These are phyloP conservation scores for Apiospora hydei DNA, from an alignment of 2,329 filamentous ascomycete species.

Conservation along the genomic window DNA sequence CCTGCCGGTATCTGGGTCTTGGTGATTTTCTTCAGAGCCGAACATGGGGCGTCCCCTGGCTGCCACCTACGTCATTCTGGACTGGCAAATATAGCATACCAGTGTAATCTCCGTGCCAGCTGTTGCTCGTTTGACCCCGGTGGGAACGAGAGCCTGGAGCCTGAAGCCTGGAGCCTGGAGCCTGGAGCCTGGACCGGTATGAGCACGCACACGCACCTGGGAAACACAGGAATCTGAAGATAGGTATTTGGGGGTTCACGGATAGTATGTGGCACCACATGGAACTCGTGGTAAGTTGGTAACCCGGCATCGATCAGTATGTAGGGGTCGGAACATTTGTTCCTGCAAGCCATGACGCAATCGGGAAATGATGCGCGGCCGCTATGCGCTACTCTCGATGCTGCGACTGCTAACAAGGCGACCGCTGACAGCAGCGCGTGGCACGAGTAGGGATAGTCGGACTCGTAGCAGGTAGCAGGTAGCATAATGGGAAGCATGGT, in stretches of 20 bases:
- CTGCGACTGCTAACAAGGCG: background rate
- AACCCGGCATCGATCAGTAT: conserved; percentile 11
- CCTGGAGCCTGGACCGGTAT: background rate
- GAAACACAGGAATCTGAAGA: background rate
- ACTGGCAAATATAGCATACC: conserved; percentile 5
- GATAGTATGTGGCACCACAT: background rate
- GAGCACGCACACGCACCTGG: background rate
- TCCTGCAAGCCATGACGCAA: conserved; percentile 16
- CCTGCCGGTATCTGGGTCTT: background rate
- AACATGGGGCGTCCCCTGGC: conserved; percentile 15
- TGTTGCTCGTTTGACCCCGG: background rate
- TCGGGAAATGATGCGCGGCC: background rate
- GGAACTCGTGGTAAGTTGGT: background rate
- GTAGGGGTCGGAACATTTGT: conserved; percentile 12
- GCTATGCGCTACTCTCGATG: conserved; percentile 9
- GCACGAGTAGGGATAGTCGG: background rate
- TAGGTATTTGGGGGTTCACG: background rate
- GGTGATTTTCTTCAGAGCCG: background rate
- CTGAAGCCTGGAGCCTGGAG: background rate
- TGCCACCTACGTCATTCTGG: conserved; percentile 26
- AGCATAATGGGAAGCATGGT: background rate
- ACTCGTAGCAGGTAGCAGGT: background rate
- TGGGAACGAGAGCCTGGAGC: background rate
- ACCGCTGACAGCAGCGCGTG: background rate
- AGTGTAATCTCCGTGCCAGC: background rate